These are phyloP conservation scores for Candida frijolesensis DNA, from an alignment of 1,139 yeast species.

Conservation along the genomic window DNA sequence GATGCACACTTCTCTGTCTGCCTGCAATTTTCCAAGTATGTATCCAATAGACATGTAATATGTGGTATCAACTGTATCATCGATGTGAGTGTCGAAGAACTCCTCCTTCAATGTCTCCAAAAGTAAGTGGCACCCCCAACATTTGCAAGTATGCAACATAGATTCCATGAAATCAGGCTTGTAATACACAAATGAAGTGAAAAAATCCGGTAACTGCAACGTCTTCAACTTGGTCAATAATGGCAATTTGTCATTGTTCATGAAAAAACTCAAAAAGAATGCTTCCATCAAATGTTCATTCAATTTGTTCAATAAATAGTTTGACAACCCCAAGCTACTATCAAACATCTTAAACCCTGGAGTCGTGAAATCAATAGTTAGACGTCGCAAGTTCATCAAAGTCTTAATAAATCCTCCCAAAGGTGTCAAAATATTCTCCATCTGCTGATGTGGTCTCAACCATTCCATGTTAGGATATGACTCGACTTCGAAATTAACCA, in stretches of 20 bases:
- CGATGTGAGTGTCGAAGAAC: constrained; percentile 20
- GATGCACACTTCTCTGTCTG: constrained; percentile 41
- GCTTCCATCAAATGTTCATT: constrained; percentile 41
- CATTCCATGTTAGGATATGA: constrained; percentile 41
- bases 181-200: constrained; percentile 42
- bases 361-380: constrained; percentile 39
- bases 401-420: constrained; percentile 33
- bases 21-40: constrained; percentile 39
- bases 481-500: constrained; percentile 34
- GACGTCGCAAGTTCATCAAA: constrained; percentile 23
- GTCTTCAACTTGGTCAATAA: constrained; percentile 24
- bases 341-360: constrained; percentile 47
- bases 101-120: constrained; percentile 24
- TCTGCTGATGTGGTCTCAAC: constrained; percentile 41
- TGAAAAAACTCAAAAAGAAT: constrained; percentile 33
- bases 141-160: constrained; percentile 39
- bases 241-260: constrained; percentile 15
- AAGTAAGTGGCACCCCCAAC: constrained; percentile 39
- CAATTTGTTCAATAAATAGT: constrained; percentile 31
- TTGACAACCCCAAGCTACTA: constrained; percentile 32
- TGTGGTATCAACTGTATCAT: constrained; percentile 19
- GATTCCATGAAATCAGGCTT: constrained; percentile 41
- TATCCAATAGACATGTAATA: constrained; percentile 38
- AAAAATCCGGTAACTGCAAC: constrained; percentile 39
- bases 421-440: constrained; percentile 36